Evolutionary conservation across 1,284 basidiomycete species (phyloP).

Genomic region (Lentinus polychrous): DNA sequence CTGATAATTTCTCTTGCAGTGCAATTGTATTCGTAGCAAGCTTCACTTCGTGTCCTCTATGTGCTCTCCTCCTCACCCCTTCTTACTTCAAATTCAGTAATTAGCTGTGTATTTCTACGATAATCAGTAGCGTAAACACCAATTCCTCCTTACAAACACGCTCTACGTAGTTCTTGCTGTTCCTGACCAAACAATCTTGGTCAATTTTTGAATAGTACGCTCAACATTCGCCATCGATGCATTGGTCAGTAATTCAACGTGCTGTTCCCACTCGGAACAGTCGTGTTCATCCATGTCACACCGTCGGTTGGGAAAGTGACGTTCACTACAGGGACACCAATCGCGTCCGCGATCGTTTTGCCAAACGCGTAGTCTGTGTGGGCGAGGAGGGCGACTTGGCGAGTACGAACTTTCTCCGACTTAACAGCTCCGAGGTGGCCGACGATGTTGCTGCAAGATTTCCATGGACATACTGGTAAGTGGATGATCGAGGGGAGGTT

Average conservation of each 20-base stretch:
- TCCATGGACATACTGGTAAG: not conserved
- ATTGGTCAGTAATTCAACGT: conserved; percentile 10
- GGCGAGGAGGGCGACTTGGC: conserved; percentile 28
- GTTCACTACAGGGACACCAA: conserved; percentile 18
- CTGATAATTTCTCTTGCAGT: too few species aligned
- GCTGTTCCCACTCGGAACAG: conserved; percentile 16
- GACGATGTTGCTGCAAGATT: conserved; percentile 27
- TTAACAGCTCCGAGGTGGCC: conserved; percentile 30
- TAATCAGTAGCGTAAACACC: too few species aligned
- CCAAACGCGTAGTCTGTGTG: conserved; percentile 30
- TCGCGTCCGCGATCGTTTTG: conserved; percentile 27
- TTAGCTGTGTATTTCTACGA: too few species aligned
- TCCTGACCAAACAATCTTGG: too few species aligned
- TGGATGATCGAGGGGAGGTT: too few species aligned
- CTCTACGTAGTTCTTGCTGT: too few species aligned
- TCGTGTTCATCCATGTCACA: conserved; percentile 23
- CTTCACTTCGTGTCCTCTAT: too few species aligned
- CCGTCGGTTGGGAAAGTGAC: conserved; percentile 17
- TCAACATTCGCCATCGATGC: not conserved
- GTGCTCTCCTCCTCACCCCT: too few species aligned
- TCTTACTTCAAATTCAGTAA: too few species aligned
- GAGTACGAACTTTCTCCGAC: conserved; percentile 24
- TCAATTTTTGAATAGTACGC: too few species aligned
- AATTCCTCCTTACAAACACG: too few species aligned
- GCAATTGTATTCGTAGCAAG: too few species aligned